Evolutionary conservation across 2,329 filamentous ascomycete species (phyloP).

Genomic region (Seiridium cupressi): DNA sequence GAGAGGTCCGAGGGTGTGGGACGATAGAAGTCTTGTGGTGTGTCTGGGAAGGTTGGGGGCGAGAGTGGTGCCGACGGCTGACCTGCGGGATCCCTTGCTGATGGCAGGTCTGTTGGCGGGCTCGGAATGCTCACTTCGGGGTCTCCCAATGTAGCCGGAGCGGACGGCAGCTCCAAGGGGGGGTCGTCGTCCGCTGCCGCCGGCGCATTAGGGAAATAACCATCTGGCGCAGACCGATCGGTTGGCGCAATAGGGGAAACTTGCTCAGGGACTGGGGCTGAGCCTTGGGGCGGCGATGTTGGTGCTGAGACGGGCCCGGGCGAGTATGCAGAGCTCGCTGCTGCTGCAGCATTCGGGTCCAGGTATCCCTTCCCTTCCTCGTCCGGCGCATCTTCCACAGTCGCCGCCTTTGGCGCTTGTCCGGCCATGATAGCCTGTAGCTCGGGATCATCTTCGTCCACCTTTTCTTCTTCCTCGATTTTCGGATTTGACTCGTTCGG

Average conservation of each 20-base stretch:
- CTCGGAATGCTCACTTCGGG: constrained; percentile 19
- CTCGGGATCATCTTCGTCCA: constrained; percentile 66
- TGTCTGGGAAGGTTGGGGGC: constrained; percentile 22
- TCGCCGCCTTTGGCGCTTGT: constrained; percentile 35
- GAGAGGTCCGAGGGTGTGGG: constrained; percentile 19
- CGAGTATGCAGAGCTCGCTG: constrained; percentile 8
- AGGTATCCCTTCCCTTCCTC: constrained; percentile 28
- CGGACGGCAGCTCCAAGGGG: constrained; percentile 26
- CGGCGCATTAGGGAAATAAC: constrained; percentile 25
- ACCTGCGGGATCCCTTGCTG: constrained; percentile 16
- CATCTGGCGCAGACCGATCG: constrained; percentile 16
- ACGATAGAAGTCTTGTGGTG: constrained; percentile 34
- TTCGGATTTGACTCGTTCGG: constrained; percentile 89
- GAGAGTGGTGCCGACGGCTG: constrained; percentile 30
- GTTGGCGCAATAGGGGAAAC: constrained; percentile 29
- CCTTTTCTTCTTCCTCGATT: constrained; percentile 49
- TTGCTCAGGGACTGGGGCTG: constrained; percentile 24
- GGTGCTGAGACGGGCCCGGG: constrained; percentile 36
- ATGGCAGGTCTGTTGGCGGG: constrained; percentile 22
- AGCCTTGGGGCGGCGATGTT: constrained; percentile 26
- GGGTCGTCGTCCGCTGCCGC: constrained; percentile 12
- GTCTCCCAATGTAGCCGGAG: constrained; percentile 26
- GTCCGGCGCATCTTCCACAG: constrained; percentile 54
- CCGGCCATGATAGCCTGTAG: constrained; percentile 42
- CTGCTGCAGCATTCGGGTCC: constrained; percentile 21